phyloP scores from a whole-genome alignment of 1,284 basidiomycete genomes.

The Cryptococcus floricola region DNA sequence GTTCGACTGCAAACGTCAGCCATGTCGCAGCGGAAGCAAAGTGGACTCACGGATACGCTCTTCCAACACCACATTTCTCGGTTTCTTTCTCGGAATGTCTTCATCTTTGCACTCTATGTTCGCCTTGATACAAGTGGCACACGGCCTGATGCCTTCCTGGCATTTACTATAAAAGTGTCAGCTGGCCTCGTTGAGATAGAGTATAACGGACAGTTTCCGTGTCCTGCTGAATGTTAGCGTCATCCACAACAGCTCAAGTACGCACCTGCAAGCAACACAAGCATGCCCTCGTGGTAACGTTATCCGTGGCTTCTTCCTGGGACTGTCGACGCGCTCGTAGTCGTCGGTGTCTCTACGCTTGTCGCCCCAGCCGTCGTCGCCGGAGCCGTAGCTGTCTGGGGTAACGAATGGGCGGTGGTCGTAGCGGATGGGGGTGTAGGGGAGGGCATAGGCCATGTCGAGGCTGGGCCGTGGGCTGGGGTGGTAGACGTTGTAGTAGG shows the following conservation, averaged over 20 bases:
- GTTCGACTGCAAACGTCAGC: conserved; percentile 16
- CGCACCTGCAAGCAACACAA: conserved; percentile 29
- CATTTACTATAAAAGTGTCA: conserved; percentile 25
- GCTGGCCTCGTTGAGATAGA: background rate
- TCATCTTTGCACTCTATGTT: conserved; percentile 28
- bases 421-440: background rate
- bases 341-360: background rate
- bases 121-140: conserved; percentile 24
- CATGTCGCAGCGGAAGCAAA: background rate
- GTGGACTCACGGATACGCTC: conserved; percentile 29
- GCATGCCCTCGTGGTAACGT: conserved; percentile 29
- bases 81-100: conserved; percentile 25
- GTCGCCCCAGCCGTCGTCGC: background rate
- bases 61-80: conserved; percentile 26
- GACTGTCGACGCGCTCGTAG: background rate
- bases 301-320: conserved; percentile 27
- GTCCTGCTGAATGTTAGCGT: background rate
- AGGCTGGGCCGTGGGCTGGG: background rate
- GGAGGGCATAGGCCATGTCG: background rate
- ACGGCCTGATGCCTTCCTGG: conserved; percentile 24
- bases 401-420: background rate
- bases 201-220: conserved; percentile 24
- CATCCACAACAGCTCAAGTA: background rate
- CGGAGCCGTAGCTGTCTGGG: background rate
- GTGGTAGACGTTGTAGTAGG: background rate